Base-by-base conservation (phyloP, 1,284 basidiomycete species). In the Tilletia horrida region DNA sequence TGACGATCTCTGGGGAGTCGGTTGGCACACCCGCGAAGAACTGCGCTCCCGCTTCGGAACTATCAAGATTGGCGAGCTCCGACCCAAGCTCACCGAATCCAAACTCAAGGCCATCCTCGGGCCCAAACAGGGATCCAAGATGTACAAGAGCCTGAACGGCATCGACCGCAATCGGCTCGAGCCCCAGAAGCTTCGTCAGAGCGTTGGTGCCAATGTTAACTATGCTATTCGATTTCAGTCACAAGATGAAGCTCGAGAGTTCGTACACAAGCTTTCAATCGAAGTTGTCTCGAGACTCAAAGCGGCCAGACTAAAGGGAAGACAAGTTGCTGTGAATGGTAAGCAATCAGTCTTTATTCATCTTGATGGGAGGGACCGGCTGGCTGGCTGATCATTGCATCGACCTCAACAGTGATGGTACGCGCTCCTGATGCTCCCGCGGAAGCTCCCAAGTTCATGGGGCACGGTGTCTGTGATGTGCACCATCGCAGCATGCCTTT, bases 361-460 rank as follows among this genome's bases (percentile, higher is more conserved):
- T 40, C 11, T 4, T 40, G 35, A 40, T 40, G 4, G 35, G 4
- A 40, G 11, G 11, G 35, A 40, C 11, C n/a, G n/a, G n/a, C n/a
- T n/a, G n/a, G n/a, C 3, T 25, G 11, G 13, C 2, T 25, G 23
- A 25, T 52, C 50, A 25, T 23, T 27, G 11, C 0, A 82, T 97
- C 71, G 35, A 40, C 95, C 94, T 82, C 21, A 48, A 13, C n/a
- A 52, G 84, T 97, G 70, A 90, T 97, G 90, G 89, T 89, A 72
- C 87, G 95, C 7, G 89, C 92, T 79, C 88, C 91, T 0, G 87
- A 87, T 65, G 92, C 95, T 0, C 93, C 94, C 0, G 84, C 91
- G 13, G 96, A 98, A 78, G 87, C 91, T n/a, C 90, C 94, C 0
- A 98, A 97, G 90, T 97, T 97, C 72, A 85, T 97, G 73, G 95